These are phyloP conservation scores for Kurtzmaniella cleridarum DNA, from an alignment of 805 yeast genomes.

Conservation along the genomic window DNA sequence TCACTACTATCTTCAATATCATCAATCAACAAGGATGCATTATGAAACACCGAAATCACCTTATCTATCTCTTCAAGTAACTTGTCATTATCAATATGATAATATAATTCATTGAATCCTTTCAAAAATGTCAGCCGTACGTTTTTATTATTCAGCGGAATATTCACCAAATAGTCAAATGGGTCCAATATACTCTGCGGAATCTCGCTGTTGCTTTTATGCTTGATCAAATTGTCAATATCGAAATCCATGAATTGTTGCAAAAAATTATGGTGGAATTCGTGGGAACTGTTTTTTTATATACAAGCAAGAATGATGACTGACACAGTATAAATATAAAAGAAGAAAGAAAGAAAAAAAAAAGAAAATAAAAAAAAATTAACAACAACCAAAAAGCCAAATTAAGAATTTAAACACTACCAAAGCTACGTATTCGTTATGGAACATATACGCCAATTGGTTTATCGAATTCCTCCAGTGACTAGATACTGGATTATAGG, in stretches of 20 bases:
- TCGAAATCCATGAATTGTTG: slow-evolving; percentile 1
- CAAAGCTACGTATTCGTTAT: slow-evolving; percentile 3
- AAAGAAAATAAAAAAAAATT: too few species aligned
- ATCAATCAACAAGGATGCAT: slow-evolving; percentile 49
- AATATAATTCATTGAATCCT: slow-evolving; percentile 30
- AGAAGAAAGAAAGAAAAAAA: too few species aligned
- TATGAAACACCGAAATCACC: slow-evolving; percentile 29
- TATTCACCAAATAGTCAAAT: slow-evolving; percentile 23
- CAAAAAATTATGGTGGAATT: neutral
- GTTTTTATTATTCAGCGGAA: slow-evolving; percentile 29
- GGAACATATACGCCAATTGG: slow-evolving; percentile 14
- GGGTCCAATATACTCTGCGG: slow-evolving; percentile 19
- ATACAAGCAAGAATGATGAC: too few species aligned
- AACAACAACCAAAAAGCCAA: too few species aligned
- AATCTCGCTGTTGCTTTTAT: slow-evolving; percentile 6
- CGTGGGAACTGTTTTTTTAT: neutral
- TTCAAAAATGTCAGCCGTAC: slow-evolving; percentile 24
- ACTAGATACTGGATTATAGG: slow-evolving; percentile 24
- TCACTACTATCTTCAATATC: slow-evolving; percentile 81
- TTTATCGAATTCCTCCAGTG: slow-evolving; percentile 14
- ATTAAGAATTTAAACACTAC: too few species aligned
- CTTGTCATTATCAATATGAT: slow-evolving; percentile 18
- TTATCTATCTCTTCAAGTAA: slow-evolving; percentile 22
- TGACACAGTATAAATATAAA: too few species aligned
- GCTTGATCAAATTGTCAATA: slow-evolving; percentile 6